Evolutionary conservation across 768 basidiomycete species (phyloP), one percentile per base, ranked within the genome.

Genomic region (Lactifluus pinguis): DNA sequence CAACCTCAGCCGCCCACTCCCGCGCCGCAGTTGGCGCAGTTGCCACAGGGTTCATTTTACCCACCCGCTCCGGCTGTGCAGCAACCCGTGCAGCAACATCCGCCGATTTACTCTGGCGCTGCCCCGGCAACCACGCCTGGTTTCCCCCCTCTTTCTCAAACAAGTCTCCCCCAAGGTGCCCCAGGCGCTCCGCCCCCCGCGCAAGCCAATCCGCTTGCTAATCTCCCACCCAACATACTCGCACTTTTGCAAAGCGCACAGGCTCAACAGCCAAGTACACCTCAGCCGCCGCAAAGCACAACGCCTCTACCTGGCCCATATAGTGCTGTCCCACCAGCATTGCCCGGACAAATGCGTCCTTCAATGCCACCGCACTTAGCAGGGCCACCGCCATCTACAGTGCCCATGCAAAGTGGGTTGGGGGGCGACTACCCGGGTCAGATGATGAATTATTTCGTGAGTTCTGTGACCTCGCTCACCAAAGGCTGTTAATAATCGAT

Each of bases 361-460:
- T 72, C 76, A 7, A 74, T 77, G 49, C 77, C 79, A 3, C 74
- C 79, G 62, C 72, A 76, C 41, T 75, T 77, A 13, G 72, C 78
- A 45, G 73, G 71, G 32, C 71, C 75, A 11, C 76, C 78, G 6
- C 64, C 64, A 8, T 49, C 64, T 15, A 38, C 56, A 32, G 56
- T 65, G 34, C 65, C 63, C 7, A 65, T 65, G 60, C 65, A 65
- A 45, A 25, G 59, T 30, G 62, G 62, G 9, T 21, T 63, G 56
- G 61, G 61, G 44, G 38, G 59, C 15, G 65, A 66, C 39, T 76
- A 74, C 51, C 86, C 84, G 65, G 83, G 84, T 65, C 83, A 86
- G 66, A 71, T 88, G 48, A 85, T 89, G 83, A 80, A 82, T 17
- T 88, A 82, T 68, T 74, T 86, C 64, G 86, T 87, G 61, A 73